Percentiles rank a stretch among this genome's conserved stretches.
Conservation (phyloP, 441 rosid genomes). For the Erodium moschatum region DNA sequence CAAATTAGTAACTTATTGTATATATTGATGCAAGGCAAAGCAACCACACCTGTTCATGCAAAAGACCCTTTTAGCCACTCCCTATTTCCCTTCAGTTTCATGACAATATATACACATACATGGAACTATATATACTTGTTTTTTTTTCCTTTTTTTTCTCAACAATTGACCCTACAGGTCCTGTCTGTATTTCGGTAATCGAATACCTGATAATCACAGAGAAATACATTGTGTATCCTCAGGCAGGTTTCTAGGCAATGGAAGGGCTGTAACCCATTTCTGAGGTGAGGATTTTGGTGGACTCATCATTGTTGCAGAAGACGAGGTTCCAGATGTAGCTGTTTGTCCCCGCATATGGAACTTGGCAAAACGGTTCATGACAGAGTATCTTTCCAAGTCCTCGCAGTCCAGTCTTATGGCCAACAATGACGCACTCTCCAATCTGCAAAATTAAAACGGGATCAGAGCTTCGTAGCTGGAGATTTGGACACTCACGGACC, state of each 20-base stretch:
- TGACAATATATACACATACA: conserved; percentile 28
- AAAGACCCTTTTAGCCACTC: background rate
- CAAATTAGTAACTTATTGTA: no score
- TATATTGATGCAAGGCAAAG: no score
- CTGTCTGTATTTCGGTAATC: no score
- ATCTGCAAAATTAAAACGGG: conserved; percentile 35
- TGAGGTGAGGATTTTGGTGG: conserved; percentile 42
- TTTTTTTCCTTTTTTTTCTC: background rate
- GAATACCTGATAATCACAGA: conserved; percentile 35
- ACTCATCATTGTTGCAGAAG: conserved; percentile 33
- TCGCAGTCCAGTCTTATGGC: conserved; percentile 62
- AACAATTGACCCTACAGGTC: no score
- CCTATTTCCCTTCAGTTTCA: conserved; percentile 37
- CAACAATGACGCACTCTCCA: conserved; percentile 49
- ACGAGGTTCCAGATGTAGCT: conserved; percentile 41
- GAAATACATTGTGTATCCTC: conserved; percentile 79
- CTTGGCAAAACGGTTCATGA: conserved; percentile 84
- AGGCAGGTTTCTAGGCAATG: conserved; percentile 65
- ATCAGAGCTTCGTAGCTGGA: background rate
- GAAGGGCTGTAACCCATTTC: conserved; percentile 55
- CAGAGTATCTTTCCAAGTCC: conserved; percentile 65
- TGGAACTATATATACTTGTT: conserved; percentile 26
- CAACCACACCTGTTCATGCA: no score
- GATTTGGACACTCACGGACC: no score
- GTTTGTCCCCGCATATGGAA: conserved; percentile 49